phyloP scores from a whole-genome alignment of 2,329 filamentous ascomycete species.

The Xylaria sp. region DNA sequence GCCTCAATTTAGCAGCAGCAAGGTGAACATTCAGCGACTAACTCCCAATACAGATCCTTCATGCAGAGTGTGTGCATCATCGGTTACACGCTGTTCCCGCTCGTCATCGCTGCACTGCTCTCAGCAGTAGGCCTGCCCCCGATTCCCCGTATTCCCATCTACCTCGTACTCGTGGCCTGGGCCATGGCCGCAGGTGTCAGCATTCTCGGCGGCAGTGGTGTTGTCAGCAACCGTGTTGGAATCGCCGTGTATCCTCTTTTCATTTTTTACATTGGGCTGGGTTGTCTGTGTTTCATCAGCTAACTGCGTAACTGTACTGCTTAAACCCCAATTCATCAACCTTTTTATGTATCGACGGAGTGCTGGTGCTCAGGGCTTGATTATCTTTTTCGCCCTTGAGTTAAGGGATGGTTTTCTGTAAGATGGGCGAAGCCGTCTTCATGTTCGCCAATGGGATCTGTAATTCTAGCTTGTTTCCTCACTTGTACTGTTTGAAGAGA shows the following conservation, averaged over 20 bases:
- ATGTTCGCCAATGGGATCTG: constrained; percentile 15
- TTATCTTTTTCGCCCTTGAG: not conserved
- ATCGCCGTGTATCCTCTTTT: constrained; percentile 95
- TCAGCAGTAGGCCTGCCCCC: constrained; percentile 83
- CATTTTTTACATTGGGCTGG: constrained; percentile 92
- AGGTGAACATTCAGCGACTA: constrained; percentile 34
- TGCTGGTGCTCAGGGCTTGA: not conserved
- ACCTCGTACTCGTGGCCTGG: constrained; percentile 89
- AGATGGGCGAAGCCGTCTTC: constrained; percentile 1
- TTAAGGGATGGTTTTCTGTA: not conserved
- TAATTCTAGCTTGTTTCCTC: constrained; percentile 28
- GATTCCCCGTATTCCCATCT: constrained; percentile 88
- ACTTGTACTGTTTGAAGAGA: not conserved
- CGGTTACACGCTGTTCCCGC: constrained; percentile 95
- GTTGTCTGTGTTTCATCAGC: constrained; percentile 97
- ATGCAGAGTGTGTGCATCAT: constrained; percentile 98
- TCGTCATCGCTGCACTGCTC: constrained; percentile 91
- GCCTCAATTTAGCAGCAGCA: not conserved
- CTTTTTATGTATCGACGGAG: constrained; percentile 9
- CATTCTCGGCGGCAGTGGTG: constrained; percentile 93
- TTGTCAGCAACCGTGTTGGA: constrained; percentile 92
- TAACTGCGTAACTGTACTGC: constrained; percentile 56
- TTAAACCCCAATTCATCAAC: not conserved
- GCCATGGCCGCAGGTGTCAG: constrained; percentile 95
- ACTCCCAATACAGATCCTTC: constrained; percentile 76